Conservation (phyloP, 805 yeast genomes). For the Priceomyces medius region DNA sequence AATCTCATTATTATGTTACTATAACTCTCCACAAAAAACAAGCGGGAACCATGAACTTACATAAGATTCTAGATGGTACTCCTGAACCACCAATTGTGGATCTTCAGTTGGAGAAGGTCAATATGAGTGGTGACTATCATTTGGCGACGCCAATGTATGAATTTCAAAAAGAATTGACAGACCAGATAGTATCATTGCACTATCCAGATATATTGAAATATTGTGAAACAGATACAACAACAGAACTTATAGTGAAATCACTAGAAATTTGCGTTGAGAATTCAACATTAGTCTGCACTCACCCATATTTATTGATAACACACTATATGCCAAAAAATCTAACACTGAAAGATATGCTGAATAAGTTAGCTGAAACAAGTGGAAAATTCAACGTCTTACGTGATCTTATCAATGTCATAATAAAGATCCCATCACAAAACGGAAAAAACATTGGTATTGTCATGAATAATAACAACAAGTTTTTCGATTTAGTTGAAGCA, state of each 20-base stretch:
- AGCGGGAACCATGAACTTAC: slow-evolving; percentile 80
- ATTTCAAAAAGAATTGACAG: slow-evolving; percentile 84
- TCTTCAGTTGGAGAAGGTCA: slow-evolving; percentile 44
- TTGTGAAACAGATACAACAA: slow-evolving; percentile 59
- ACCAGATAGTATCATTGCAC: slow-evolving; percentile 88
- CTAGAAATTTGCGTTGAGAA: slow-evolving; percentile 72
- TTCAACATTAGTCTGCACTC: slow-evolving; percentile 78
- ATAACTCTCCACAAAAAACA: too few species aligned
- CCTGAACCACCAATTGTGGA: slow-evolving; percentile 81
- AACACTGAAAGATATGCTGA: slow-evolving; percentile 67
- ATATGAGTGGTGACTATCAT: slow-evolving; percentile 62
- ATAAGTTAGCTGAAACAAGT: slow-evolving; percentile 69
- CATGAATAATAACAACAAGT: slow-evolving; percentile 62
- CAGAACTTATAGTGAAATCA: slow-evolving; percentile 65
- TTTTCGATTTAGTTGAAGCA: slow-evolving; percentile 71
- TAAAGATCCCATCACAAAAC: slow-evolving; percentile 26
- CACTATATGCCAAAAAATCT: slow-evolving; percentile 84
- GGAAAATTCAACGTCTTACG: slow-evolving; percentile 78
- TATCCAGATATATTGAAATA: slow-evolving; percentile 87
- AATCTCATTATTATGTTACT: too few species aligned
- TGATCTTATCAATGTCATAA: slow-evolving; percentile 59
- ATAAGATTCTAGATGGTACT: slow-evolving; percentile 73
- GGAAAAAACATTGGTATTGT: slow-evolving; percentile 63
- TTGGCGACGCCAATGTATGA: slow-evolving; percentile 82
- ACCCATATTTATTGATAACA: slow-evolving; percentile 81